Evolutionary conservation across 2,329 filamentous ascomycete species (phyloP), one percentile per base, ranked within the genome.

Genomic region (Calonectria multiphialidica): DNA sequence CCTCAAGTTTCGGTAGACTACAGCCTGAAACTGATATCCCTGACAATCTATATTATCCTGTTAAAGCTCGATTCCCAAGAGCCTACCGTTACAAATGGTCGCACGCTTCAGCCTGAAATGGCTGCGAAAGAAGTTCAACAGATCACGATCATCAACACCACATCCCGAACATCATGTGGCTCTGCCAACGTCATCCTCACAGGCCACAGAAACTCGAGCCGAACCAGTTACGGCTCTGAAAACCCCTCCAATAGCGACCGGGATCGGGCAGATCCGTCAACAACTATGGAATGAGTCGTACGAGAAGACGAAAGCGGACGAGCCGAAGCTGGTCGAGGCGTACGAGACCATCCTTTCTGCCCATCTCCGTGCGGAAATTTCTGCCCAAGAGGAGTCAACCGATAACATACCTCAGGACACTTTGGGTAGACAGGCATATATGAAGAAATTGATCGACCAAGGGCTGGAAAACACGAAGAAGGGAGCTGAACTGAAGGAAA

Each of bases 301-400:
- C 2, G 23, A 35, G 1, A 5, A 35, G 7, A 16, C 30, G 0
- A 55, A 55, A n/a, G 18, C 3, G 1, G 28, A 55, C 2, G 30
- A 55, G 25, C 28, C 16, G 2, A 3, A 55, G 18, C 0, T 74
- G 3, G 68, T 74, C 1, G 72, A 72, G 18, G 64, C 37, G 2
- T 74, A 75, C 12, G 72, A 75, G 62, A 74, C 70, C 23, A 74
- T 75, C 15, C 66, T 74, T 1, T 73, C 53, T 0, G 30, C 0
- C 0, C 50, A 63, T 21, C 40, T 72, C 9, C 5, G 7, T 6
- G 5, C 3, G 4, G 33, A n/a, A 5, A 45, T 53, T 4, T 23
- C 33, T 9, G 47, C 4, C 3, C 30, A 40, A 21, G 44, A 37
- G 2, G 25, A 70, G 2, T 12, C 13, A 16, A 35, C 63, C 28